These are phyloP conservation scores for Mycosphaerella arachidis DNA, from an alignment of 2,329 filamentous ascomycete genomes.

Conservation along the genomic window DNA sequence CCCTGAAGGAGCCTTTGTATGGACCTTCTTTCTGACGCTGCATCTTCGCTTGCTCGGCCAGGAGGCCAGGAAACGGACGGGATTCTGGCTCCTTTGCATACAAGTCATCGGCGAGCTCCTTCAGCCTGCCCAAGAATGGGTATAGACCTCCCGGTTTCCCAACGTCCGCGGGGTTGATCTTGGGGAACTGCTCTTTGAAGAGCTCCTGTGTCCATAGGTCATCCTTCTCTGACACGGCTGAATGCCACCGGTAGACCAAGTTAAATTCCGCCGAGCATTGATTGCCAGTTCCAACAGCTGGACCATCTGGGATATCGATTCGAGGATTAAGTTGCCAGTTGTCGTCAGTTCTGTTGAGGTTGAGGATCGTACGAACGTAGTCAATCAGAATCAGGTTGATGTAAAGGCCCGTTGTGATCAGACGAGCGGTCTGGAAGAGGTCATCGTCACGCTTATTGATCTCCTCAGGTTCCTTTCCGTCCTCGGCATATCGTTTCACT, in stretches of 20 bases:
- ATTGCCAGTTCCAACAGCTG: conserved; percentile 45
- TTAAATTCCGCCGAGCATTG: conserved; percentile 53
- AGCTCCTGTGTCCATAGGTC: conserved; percentile 43
- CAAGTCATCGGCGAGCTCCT: conserved; percentile 27
- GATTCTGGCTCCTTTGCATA: conserved; percentile 28
- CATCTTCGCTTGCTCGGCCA: conserved; percentile 27
- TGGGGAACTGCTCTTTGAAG: conserved; percentile 33
- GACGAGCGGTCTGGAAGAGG: conserved; percentile 49
- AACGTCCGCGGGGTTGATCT: conserved; percentile 20
- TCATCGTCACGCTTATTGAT: conserved; percentile 42
- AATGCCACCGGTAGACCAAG: conserved; percentile 50
- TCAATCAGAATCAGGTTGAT: conserved; percentile 52
- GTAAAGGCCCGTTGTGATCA: conserved; percentile 51
- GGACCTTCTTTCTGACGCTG: conserved; percentile 29
- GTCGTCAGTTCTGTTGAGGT: conserved; percentile 42
- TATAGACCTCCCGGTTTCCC: conserved; percentile 24
- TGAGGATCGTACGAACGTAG: conserved; percentile 51
- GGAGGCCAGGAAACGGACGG: conserved; percentile 32
- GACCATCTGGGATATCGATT: conserved; percentile 35
- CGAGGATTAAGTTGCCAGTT: conserved; percentile 44
- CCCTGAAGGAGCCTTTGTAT: conserved; percentile 50
- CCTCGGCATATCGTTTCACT: conserved; percentile 32
- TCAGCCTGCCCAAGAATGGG: conserved; percentile 30
- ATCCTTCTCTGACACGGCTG: conserved; percentile 41
- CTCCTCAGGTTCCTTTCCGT: conserved; percentile 7